These are phyloP conservation scores for Pavlovales sp. DNA, from an alignment of 208 protist species.

Conservation along the genomic window DNA sequence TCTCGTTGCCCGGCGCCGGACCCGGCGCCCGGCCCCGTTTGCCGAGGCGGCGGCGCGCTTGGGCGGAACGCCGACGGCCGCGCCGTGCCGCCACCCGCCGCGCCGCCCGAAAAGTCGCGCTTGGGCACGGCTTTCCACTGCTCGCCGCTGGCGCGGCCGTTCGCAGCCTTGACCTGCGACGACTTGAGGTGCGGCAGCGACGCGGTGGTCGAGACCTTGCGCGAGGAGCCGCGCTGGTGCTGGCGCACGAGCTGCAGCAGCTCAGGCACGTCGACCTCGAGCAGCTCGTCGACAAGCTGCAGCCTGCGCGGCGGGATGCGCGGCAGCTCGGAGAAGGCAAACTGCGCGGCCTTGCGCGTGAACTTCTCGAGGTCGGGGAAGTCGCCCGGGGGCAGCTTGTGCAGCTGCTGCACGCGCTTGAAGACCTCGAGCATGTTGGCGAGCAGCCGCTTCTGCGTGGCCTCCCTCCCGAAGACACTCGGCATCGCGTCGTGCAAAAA, in stretches of 20 bases:
- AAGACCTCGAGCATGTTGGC: conserved; percentile 57
- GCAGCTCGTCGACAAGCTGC: conserved; percentile 2
- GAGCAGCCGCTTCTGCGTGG: conserved; percentile 63
- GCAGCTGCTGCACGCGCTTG: conserved; percentile 41
- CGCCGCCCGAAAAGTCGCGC: background rate
- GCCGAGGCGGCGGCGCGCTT: too few relatives aligned
- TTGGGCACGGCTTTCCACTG: background rate
- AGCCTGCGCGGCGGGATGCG: background rate
- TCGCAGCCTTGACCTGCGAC: background rate
- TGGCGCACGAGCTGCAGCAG: conserved; percentile 15
- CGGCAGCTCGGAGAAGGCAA: conserved; percentile 17
- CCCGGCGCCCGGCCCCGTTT: too few relatives aligned
- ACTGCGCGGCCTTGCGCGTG: background rate
- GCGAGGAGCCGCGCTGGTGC: background rate
- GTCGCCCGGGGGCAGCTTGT: conserved; percentile 60
- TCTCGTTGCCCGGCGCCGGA: too few relatives aligned
- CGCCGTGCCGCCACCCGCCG: too few relatives aligned
- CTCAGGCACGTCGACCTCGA: conserved; percentile 21
- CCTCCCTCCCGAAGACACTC: conserved; percentile 73
- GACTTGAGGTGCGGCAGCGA: background rate
- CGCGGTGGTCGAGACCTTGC: background rate
- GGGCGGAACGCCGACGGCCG: too few relatives aligned
- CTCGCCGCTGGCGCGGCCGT: background rate
- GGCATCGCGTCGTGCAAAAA: conserved; percentile 71
- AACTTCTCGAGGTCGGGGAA: conserved; percentile 63